Conservation (phyloP, 2,329 filamentous ascomycete species). For the Trichoderma breve region DNA sequence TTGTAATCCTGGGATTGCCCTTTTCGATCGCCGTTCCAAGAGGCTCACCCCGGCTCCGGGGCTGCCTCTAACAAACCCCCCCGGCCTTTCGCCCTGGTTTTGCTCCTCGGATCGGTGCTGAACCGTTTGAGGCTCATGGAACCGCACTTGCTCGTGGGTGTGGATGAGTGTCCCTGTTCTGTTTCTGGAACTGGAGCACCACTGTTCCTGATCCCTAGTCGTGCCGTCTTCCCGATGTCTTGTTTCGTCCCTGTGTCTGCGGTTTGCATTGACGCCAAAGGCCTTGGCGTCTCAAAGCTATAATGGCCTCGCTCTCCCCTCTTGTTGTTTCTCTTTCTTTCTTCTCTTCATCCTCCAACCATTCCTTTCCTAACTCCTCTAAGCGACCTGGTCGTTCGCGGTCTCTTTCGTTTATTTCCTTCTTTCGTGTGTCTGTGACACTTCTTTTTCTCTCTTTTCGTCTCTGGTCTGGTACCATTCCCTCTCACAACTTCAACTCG, state of each 20-base stretch:
- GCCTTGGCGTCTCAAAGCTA: constrained; percentile 40
- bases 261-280: constrained; percentile 38
- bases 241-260: constrained; percentile 33
- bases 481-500: constrained; percentile 27
- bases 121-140: constrained; percentile 15
- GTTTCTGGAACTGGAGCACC: constrained; percentile 15
- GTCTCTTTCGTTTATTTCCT: constrained; percentile 28
- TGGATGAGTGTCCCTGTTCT: constrained; percentile 5
- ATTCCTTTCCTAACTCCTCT: constrained; percentile 32
- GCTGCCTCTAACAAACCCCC: neutral
- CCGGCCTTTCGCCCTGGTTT: neutral
- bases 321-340: constrained; percentile 31
- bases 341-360: constrained; percentile 33
- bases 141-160: neutral
- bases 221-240: constrained; percentile 29
- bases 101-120: neutral
- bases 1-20: neutral
- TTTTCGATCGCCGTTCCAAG: neutral
- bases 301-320: constrained; percentile 26
- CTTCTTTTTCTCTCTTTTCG: constrained; percentile 48
- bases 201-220: constrained; percentile 23
- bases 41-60: neutral
- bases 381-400: constrained; percentile 18
- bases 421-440: constrained; percentile 39
- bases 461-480: constrained; percentile 44